Percentiles rank a stretch among this genome's conserved stretches.
Conservation (phyloP, 768 basidiomycete species). For the Tulasnella sp. region DNA sequence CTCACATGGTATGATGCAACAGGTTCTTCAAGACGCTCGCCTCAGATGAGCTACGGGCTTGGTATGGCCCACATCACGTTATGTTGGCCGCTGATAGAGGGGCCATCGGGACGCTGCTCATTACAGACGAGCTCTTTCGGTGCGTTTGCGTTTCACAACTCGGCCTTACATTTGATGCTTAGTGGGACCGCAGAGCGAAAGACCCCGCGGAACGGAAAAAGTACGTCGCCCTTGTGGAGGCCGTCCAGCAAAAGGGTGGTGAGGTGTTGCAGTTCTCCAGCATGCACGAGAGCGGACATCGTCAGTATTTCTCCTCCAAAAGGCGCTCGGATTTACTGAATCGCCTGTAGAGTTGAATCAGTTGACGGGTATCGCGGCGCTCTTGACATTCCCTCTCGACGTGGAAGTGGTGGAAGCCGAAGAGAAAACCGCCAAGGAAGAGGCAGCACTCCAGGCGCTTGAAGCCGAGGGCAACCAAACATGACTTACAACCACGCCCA, state of each 20-base stretch:
- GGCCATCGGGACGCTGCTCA: constrained; percentile 85
- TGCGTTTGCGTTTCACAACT: constrained; percentile 26
- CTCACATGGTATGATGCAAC: constrained; percentile 2
- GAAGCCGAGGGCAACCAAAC: not conserved
- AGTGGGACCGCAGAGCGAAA: constrained; percentile 44
- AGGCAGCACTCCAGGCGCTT: constrained; percentile 10
- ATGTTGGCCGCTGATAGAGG: constrained; percentile 81
- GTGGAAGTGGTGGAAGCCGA: constrained; percentile 91
- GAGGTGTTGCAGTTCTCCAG: constrained; percentile 97
- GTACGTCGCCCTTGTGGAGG: constrained; percentile 81
- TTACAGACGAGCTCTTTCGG: constrained; percentile 93
- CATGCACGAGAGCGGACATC: constrained; percentile 99
- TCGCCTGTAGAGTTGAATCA: constrained; percentile 73
- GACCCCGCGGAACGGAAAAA: constrained; percentile 64
- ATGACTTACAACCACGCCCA: too few relatives aligned
- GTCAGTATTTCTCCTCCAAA: constrained; percentile 38
- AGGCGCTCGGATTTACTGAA: not conserved
- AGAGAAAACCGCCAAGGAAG: constrained; percentile 35
- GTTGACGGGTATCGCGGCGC: constrained; percentile 87
- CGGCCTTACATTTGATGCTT: not conserved
- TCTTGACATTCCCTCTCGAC: constrained; percentile 91
- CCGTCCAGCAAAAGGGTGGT: constrained; percentile 74
- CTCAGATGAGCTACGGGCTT: constrained; percentile 86
- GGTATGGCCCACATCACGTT: constrained; percentile 97
- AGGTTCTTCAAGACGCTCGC: constrained; percentile 99